phyloP scores from a whole-genome alignment of 2,329 filamentous ascomycete genomes.

The Aspergillus pseudotamarii region DNA sequence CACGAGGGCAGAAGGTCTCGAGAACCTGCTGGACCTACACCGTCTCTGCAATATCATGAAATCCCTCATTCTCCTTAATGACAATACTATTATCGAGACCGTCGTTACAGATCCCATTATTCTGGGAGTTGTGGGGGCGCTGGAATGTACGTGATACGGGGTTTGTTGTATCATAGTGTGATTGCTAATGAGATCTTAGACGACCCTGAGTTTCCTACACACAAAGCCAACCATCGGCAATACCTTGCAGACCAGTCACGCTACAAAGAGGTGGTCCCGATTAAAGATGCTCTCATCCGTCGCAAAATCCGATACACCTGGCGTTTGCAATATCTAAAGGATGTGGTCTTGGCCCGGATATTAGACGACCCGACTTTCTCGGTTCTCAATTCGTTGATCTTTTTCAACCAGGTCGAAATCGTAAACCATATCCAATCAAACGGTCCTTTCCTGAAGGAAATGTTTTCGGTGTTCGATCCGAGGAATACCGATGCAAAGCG shows the following conservation, averaged over 20 bases:
- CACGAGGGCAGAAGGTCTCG: slow-evolving; percentile 84
- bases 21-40: slow-evolving; percentile 84
- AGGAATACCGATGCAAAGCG: slow-evolving; percentile 66
- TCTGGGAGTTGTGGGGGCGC: slow-evolving; percentile 86
- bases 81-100: slow-evolving; percentile 90
- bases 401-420: slow-evolving; percentile 98
- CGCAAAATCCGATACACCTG: slow-evolving; percentile 97
- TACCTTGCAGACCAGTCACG: slow-evolving; percentile 86
- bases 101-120: slow-evolving; percentile 89
- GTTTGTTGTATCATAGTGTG: neutral
- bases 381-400: slow-evolving; percentile 95
- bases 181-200: slow-evolving; percentile 53
- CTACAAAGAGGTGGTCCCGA: slow-evolving; percentile 94
- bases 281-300: slow-evolving; percentile 78
- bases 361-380: slow-evolving; percentile 97
- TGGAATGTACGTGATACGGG: slow-evolving; percentile 67
- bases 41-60: slow-evolving; percentile 98
- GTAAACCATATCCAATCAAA: slow-evolving; percentile 92
- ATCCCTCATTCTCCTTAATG: slow-evolving; percentile 89
- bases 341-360: slow-evolving; percentile 95
- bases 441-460: slow-evolving; percentile 73
- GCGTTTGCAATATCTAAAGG: slow-evolving; percentile 93
- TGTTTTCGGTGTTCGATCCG: slow-evolving; percentile 81
- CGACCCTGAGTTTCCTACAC: slow-evolving; percentile 94
- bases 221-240: slow-evolving; percentile 95